Conservation (phyloP, 306 rosid genomes). For the Fragaria vesca region DNA sequence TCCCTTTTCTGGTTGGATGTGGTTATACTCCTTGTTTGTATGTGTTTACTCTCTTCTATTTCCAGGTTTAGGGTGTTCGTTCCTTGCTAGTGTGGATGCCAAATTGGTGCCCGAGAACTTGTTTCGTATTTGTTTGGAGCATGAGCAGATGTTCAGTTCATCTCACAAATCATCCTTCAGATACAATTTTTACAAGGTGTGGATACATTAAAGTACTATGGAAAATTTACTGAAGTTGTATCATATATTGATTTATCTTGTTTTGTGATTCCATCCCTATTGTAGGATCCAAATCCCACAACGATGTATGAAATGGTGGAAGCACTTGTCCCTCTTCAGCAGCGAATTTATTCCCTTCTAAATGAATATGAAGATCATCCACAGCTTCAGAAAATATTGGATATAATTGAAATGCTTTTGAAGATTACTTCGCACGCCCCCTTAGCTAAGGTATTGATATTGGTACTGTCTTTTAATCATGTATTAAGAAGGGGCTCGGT, state of each 20-base stretch:
- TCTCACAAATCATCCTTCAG: constrained; percentile 40
- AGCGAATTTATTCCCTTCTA: constrained; percentile 40
- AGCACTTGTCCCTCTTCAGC: constrained; percentile 56
- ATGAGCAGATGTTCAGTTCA: constrained; percentile 40
- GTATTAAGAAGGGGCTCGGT: background rate
- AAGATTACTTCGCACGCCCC: constrained; percentile 56
- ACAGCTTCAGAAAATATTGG: constrained; percentile 56
- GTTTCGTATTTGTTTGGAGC: constrained; percentile 70
- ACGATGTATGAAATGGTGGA: constrained; percentile 72
- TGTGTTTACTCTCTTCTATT: background rate
- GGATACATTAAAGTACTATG: constrained; percentile 2
- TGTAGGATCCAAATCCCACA: constrained; percentile 78
- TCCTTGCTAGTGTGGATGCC: constrained; percentile 58
- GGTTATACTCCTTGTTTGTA: background rate
- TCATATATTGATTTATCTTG: constrained; percentile 15
- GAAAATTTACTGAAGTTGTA: constrained; percentile 1
- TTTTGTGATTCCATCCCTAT: constrained; percentile 11
- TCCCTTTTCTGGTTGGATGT: background rate
- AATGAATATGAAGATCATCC: constrained; percentile 62
- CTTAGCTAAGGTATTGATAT: constrained; percentile 67
- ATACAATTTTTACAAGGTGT: constrained; percentile 87
- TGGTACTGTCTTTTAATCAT: background rate
- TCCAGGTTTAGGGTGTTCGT: constrained; percentile 53
- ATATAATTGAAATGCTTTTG: constrained; percentile 67
- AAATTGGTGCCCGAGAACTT: constrained; percentile 76